Conservation (phyloP, 768 basidiomycete genomes). For the Kwoniella sp. region DNA sequence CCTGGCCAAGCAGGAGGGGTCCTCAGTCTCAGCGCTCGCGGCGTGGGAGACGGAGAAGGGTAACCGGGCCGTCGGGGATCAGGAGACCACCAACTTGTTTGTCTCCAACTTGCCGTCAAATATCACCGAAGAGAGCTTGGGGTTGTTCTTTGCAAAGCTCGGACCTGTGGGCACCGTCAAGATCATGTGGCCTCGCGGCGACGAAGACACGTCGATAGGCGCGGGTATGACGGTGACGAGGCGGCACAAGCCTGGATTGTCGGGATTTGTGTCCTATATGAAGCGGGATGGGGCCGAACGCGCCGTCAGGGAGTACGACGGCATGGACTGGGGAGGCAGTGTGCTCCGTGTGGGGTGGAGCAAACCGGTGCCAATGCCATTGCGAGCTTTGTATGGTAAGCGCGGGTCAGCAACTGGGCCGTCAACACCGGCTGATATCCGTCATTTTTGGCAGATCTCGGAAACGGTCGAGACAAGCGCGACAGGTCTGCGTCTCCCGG, state of each 20-base stretch:
- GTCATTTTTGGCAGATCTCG: slow-evolving; percentile 1
- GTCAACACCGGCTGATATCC: not conserved
- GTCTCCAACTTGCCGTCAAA: slow-evolving; percentile 82
- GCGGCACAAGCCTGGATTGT: slow-evolving; percentile 61
- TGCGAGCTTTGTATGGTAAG: slow-evolving; percentile 67
- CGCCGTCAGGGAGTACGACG: slow-evolving; percentile 84
- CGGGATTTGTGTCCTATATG: slow-evolving; percentile 97
- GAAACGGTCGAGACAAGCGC: slow-evolving; percentile 6
- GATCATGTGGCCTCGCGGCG: slow-evolving; percentile 95
- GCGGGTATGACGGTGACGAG: slow-evolving; percentile 71
- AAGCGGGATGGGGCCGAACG: slow-evolving; percentile 82
- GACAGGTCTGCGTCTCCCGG: slow-evolving; percentile 15
- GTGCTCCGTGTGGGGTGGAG: slow-evolving; percentile 90
- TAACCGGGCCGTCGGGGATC: slow-evolving; percentile 56
- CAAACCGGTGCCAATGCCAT: slow-evolving; percentile 84
- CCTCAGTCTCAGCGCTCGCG: slow-evolving; percentile 86
- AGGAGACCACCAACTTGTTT: slow-evolving; percentile 91
- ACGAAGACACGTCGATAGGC: slow-evolving; percentile 64
- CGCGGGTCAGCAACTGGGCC: not conserved
- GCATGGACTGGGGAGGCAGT: slow-evolving; percentile 89
- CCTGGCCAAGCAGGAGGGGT: slow-evolving; percentile 49
- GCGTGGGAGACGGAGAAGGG: slow-evolving; percentile 62
- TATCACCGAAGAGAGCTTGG: slow-evolving; percentile 78
- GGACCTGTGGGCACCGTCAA: slow-evolving; percentile 72
- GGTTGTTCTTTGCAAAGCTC: slow-evolving; percentile 81